Percentiles rank a stretch among this genome's conserved stretches.
Conservation (phyloP, 176 grass and related monocot species). For the Thalia dealbata region DNA sequence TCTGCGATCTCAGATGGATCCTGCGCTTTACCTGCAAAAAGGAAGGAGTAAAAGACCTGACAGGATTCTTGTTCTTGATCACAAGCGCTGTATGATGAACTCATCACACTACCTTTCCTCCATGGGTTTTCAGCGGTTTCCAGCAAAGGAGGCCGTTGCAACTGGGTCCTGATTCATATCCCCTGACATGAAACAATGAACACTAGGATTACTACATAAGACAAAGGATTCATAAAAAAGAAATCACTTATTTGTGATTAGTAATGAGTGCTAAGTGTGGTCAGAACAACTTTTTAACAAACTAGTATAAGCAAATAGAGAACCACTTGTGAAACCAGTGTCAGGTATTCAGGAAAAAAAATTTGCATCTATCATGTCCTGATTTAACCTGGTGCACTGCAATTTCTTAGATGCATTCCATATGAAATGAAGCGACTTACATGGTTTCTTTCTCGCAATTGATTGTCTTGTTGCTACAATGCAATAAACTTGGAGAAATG, state of each 20-base stretch:
- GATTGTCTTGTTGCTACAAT: conserved; percentile 41
- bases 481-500: conserved; percentile 66
- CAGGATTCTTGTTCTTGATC: not conserved
- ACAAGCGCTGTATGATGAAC: not conserved
- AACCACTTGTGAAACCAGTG: too few relatives aligned
- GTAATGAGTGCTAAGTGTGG: too few relatives aligned
- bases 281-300: too few relatives aligned
- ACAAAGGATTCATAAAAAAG: not conserved
- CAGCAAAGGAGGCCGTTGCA: conserved; percentile 69
- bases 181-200: conserved; percentile 26
- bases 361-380: too few relatives aligned
- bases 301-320: too few relatives aligned
- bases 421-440: conserved; percentile 33
- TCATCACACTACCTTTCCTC: conserved; percentile 33
- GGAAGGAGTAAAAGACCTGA: conserved; percentile 4
- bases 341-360: too few relatives aligned
- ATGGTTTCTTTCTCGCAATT: not conserved
- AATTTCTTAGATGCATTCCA: not conserved
- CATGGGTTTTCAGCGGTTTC: conserved; percentile 34
- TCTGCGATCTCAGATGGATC: conserved; percentile 25
- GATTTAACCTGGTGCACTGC: not conserved
- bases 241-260: too few relatives aligned
- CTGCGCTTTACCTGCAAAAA: conserved; percentile 42
- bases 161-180: conserved; percentile 48
- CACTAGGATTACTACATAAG: not conserved